Percentiles rank a stretch among this genome's conserved stretches.
Evolutionary conservation across 2,329 filamentous ascomycete genomes (phyloP).

Genomic region (Verticillium zaregamsianum): DNA sequence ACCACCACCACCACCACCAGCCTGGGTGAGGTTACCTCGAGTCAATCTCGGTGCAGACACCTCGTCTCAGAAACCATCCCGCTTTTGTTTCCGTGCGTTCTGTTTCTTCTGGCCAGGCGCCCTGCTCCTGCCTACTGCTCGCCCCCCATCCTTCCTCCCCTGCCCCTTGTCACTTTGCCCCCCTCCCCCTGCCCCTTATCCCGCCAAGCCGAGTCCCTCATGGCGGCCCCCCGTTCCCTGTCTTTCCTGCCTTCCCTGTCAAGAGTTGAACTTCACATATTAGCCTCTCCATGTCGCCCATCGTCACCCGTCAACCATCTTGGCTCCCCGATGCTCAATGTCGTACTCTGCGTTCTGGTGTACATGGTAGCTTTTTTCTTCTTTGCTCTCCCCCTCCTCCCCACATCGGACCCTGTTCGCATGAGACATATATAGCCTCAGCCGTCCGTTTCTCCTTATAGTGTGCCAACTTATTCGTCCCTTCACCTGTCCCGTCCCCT

Average conservation of each 20-base stretch:
- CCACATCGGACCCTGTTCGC: conserved; percentile 1
- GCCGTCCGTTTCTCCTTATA: conserved; percentile 8
- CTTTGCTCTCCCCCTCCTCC: not conserved
- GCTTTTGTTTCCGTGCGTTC: not conserved
- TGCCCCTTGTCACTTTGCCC: not conserved
- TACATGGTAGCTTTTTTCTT: not conserved
- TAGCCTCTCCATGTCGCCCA: not conserved
- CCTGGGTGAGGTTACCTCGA: not conserved
- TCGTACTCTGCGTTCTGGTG: not conserved
- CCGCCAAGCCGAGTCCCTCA: not conserved
- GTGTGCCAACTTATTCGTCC: conserved; percentile 8
- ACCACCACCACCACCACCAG: not conserved
- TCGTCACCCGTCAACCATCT: not conserved
- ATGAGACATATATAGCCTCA: conserved; percentile 17
- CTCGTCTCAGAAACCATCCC: conserved; percentile 3
- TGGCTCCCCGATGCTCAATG: not conserved
- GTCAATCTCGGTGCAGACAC: conserved; percentile 3
- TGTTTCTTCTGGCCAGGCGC: not conserved
- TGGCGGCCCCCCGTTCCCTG: not conserved
- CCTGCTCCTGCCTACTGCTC: not conserved
- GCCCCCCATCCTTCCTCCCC: not conserved
- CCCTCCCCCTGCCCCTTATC: not conserved
- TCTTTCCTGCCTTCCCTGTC: not conserved
- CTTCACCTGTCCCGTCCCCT: not conserved
- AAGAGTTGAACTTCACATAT: not conserved